phyloP scores from a whole-genome alignment of 228 moss, liverwort and hornwort species.

The Sphagnum magellanicum region DNA sequence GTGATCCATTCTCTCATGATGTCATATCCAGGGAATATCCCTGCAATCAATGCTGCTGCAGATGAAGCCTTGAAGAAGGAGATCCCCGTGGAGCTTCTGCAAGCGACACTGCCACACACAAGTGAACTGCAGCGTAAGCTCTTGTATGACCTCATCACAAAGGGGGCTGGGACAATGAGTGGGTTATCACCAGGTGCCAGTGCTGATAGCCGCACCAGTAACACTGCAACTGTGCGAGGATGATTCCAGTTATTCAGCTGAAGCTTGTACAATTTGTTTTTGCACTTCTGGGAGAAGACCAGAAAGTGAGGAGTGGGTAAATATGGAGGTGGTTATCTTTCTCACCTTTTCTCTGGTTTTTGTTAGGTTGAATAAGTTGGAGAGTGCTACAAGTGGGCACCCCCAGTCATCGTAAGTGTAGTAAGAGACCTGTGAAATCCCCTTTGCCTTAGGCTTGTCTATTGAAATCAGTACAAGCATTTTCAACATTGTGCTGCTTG shows the following conservation, averaged over 20 bases:
- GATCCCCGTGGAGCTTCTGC: conserved; percentile 95
- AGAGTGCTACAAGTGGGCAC: conserved; percentile 48
- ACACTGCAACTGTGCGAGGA: conserved; percentile 56
- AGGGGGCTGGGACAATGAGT: conserved; percentile 68
- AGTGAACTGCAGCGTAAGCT: conserved; percentile 92
- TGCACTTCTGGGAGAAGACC: conserved; percentile 10
- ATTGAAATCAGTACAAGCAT: background rate
- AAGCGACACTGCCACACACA: conserved; percentile 90
- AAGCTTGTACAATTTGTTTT: conserved; percentile 29
- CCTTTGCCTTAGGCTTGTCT: background rate
- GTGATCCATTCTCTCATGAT: conserved; percentile 94
- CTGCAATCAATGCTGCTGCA: conserved; percentile 68
- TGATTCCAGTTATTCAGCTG: conserved; percentile 12
- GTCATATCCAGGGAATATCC: conserved; percentile 73
- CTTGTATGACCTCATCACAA: conserved; percentile 77
- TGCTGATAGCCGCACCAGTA: conserved; percentile 54
- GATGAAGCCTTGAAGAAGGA: conserved; percentile 87
- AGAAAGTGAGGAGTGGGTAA: background rate
- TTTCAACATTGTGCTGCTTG: background rate
- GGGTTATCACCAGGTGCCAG: conserved; percentile 38
- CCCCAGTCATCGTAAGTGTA: conserved; percentile 43
- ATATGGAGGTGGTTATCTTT: conserved; percentile 5
- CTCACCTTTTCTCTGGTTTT: conserved; percentile 46
- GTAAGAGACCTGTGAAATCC: conserved; percentile 10
- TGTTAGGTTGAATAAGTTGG: conserved; percentile 45